These are phyloP conservation scores for Pochonia chlamydosporia DNA, from an alignment of 2,329 filamentous ascomycete genomes.

Conservation along the genomic window DNA sequence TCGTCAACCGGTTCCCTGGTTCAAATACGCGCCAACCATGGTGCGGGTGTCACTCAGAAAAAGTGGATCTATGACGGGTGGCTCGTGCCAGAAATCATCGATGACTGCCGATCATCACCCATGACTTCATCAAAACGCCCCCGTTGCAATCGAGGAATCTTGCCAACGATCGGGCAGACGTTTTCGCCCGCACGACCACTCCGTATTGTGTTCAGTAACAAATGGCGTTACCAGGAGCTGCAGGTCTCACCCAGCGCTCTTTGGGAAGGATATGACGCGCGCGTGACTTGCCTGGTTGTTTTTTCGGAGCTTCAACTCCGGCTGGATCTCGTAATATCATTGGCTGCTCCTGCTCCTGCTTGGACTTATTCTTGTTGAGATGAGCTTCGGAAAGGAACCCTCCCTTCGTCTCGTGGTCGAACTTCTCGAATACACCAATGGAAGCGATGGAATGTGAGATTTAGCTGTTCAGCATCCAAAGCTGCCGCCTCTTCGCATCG, in stretches of 20 bases:
- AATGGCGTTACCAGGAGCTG: background rate
- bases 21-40: no score
- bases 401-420: no score
- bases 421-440: background rate
- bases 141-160: background rate
- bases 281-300: background rate
- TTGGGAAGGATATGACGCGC: slow-evolving; percentile 1
- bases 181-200: background rate
- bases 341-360: background rate
- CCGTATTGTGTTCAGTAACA: background rate
- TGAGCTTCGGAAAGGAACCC: no score
- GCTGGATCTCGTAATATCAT: background rate
- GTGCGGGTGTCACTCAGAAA: no score
- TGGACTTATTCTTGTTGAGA: background rate
- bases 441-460: background rate
- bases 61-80: background rate
- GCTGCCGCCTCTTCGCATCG: no score
- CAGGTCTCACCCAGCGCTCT: no score
- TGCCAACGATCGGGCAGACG: background rate
- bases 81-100: background rate
- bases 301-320: background rate
- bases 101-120: background rate
- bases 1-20: no score
- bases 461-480: background rate
- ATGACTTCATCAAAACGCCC: slow-evolving; percentile 2